phyloP scores from a whole-genome alignment of 352 stramenopile genomes.

The Plasmopara muralis region DNA sequence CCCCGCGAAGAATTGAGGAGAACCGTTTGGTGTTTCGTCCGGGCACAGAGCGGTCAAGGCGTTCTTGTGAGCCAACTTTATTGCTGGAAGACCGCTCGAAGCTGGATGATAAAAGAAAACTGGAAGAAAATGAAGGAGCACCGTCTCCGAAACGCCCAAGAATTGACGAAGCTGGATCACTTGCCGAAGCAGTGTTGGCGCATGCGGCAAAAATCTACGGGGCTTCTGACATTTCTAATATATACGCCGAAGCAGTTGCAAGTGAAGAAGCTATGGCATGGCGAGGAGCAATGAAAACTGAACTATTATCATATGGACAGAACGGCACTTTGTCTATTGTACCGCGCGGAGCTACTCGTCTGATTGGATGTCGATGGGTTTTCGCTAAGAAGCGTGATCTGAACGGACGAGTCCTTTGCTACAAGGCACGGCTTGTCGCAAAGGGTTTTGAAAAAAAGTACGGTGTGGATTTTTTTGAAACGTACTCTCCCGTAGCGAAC shows the following conservation, averaged over 20 bases:
- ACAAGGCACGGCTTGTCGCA: not conserved
- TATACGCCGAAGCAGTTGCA: conserved; percentile 3
- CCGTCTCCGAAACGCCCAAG: not conserved
- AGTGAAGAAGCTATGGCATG: not conserved
- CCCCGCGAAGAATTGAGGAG: not conserved
- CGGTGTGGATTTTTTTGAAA: not conserved
- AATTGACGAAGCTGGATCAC: not conserved
- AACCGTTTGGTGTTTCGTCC: not conserved
- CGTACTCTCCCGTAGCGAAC: conserved; percentile 19
- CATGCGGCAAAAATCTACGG: conserved; percentile 1
- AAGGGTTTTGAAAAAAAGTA: not conserved
- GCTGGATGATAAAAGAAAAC: not conserved
- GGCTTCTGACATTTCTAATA: not conserved
- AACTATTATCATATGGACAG: not conserved
- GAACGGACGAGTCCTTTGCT: not conserved
- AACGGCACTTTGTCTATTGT: not conserved
- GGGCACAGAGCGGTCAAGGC: not conserved
- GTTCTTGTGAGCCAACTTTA: not conserved
- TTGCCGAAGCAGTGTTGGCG: not conserved
- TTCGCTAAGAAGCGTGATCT: not conserved
- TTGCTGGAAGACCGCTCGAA: not conserved
- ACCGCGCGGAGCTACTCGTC: not conserved
- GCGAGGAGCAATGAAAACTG: not conserved
- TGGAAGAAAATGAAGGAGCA: not conserved
- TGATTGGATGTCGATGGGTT: not conserved